Percentiles rank a stretch among this genome's conserved stretches.
Conservation (phyloP, 768 basidiomycete species). For the Xerocomellus intermedius region DNA sequence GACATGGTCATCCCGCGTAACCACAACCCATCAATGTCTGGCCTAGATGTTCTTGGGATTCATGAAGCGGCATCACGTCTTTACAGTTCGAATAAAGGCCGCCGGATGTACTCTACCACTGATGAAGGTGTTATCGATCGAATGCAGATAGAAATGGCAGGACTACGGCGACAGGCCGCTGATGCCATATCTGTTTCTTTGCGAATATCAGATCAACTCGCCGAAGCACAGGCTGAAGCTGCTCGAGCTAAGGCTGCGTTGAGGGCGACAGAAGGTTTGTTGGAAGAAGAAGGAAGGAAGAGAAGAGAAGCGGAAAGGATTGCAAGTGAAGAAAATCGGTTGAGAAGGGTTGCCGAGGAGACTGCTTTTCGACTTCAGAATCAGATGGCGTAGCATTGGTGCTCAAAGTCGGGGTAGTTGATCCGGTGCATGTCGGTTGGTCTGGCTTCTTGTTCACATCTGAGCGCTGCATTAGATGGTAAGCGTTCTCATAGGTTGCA, state of each 20-base stretch:
- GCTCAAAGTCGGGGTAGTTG: neutral
- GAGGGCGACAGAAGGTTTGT: conserved; percentile 51
- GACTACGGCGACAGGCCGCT: conserved; percentile 61
- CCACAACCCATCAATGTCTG: conserved; percentile 40
- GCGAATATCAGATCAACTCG: conserved; percentile 68
- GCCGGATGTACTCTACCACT: conserved; percentile 25
- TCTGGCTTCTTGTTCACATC: neutral
- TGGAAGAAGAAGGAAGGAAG: conserved; percentile 59
- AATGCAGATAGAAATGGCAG: conserved; percentile 63
- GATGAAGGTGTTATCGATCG: conserved; percentile 53
- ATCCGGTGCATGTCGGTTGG: neutral
- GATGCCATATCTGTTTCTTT: conserved; percentile 66
- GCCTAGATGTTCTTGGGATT: conserved; percentile 38
- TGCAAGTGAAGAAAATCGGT: conserved; percentile 46
- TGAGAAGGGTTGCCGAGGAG: conserved; percentile 53
- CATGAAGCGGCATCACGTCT: conserved; percentile 40
- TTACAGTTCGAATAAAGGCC: conserved; percentile 36
- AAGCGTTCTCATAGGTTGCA: neutral
- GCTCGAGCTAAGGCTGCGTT: conserved; percentile 54
- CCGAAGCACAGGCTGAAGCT: conserved; percentile 60
- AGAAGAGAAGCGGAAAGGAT: conserved; percentile 58
- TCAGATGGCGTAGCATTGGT: conserved; percentile 13
- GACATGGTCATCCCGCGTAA: conserved; percentile 49
- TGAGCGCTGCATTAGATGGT: neutral
- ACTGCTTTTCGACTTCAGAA: conserved; percentile 37